A percentile compares a stretch with the other conserved stretches of the same genome.
Evolutionary conservation across 2,329 filamentous ascomycete genomes (phyloP).

Genomic region (Neofusicoccum umdonicola): DNA sequence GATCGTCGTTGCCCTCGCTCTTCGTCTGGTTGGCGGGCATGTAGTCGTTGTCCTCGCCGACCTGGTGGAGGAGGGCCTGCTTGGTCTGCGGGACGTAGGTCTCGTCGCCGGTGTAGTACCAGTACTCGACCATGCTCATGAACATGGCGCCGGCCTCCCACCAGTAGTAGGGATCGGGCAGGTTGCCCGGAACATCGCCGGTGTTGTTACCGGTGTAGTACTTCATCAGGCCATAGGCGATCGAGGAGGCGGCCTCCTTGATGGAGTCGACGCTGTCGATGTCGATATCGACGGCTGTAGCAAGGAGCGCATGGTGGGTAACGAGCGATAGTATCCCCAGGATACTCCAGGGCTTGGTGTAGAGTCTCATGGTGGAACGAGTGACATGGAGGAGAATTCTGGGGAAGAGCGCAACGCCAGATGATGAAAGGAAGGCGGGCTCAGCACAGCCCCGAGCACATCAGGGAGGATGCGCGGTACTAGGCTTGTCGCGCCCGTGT

Average conservation of each 20-base stretch:
- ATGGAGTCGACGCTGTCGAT: constrained; percentile 28
- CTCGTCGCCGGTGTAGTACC: constrained; percentile 24
- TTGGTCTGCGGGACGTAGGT: constrained; percentile 20
- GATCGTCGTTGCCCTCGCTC: constrained; percentile 51
- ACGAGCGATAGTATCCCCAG: constrained; percentile 18
- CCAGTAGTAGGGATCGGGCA: constrained; percentile 26
- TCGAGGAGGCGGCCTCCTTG: constrained; percentile 43
- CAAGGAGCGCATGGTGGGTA: constrained; percentile 7
- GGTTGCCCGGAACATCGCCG: constrained; percentile 54
- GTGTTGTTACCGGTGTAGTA: constrained; percentile 62
- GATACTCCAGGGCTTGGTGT: constrained; percentile 6
- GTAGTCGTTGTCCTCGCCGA: constrained; percentile 37
- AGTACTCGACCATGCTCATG: constrained; percentile 21
- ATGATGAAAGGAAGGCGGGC: constrained; percentile 13
- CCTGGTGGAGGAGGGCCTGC: constrained; percentile 22
- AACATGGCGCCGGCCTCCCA: constrained; percentile 26
- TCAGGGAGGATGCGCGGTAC: constrained; percentile 2
- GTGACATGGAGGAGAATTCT: constrained; percentile 11
- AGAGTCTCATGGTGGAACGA: constrained; percentile 18
- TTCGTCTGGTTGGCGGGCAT: constrained; percentile 38
- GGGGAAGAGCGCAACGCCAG: constrained; percentile 11
- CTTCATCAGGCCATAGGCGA: constrained; percentile 46
- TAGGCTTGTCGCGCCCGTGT: background rate
- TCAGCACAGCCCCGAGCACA: constrained; percentile 6
- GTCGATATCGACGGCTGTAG: constrained; percentile 15